phyloP scores from a whole-genome alignment of 2,329 filamentous ascomycete species.

The Talaromyces sp. region DNA sequence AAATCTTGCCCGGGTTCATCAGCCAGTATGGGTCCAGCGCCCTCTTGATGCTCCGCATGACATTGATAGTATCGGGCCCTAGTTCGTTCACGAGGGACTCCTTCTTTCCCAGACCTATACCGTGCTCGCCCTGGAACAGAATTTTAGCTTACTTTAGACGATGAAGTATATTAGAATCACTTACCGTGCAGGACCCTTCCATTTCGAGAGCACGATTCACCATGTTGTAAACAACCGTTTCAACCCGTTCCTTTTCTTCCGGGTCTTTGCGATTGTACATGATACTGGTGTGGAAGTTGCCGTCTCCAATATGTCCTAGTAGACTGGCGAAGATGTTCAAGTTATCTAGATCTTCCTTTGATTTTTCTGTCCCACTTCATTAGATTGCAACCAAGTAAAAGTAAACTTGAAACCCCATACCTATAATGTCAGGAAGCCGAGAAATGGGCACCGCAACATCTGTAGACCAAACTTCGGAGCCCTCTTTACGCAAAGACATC shows the following conservation, averaged over 20 bases:
- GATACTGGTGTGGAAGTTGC: slow-evolving; percentile 91
- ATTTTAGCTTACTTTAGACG: background rate
- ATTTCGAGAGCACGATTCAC: slow-evolving; percentile 84
- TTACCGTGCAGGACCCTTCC: slow-evolving; percentile 80
- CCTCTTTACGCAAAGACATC: slow-evolving; percentile 51
- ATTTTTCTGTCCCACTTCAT: slow-evolving; percentile 56
- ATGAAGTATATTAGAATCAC: slow-evolving; percentile 9
- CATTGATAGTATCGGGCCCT: slow-evolving; percentile 69
- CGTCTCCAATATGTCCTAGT: slow-evolving; percentile 84
- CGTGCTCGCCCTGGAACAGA: slow-evolving; percentile 63
- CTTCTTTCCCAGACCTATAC: slow-evolving; percentile 82
- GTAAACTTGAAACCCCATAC: slow-evolving; percentile 14
- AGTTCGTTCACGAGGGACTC: slow-evolving; percentile 72
- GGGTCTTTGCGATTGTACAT: slow-evolving; percentile 71
- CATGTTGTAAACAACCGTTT: slow-evolving; percentile 82
- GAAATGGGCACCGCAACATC: slow-evolving; percentile 59
- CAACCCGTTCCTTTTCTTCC: slow-evolving; percentile 68
- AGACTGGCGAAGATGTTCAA: slow-evolving; percentile 83
- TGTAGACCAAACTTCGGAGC: slow-evolving; percentile 56
- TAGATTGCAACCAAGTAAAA: slow-evolving; percentile 2
- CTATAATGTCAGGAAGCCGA: slow-evolving; percentile 57
- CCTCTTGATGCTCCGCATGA: slow-evolving; percentile 81
- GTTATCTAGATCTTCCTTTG: slow-evolving; percentile 83
- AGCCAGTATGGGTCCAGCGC: slow-evolving; percentile 81
- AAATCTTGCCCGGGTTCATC: slow-evolving; percentile 89